Conservation (phyloP, 2,329 filamentous ascomycete species). For the Thermochaetoides dissita region DNA sequence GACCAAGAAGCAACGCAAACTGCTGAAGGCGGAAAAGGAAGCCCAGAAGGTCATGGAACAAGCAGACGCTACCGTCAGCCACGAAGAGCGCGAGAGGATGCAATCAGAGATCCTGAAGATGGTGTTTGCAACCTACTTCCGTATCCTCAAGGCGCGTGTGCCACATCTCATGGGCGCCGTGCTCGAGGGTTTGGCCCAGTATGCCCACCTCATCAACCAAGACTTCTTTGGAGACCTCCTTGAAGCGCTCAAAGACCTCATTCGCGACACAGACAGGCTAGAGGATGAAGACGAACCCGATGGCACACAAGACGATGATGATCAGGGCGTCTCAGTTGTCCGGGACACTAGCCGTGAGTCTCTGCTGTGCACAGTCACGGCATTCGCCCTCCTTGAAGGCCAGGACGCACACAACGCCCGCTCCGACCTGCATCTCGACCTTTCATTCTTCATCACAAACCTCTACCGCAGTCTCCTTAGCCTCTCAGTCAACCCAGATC, state of each 20-base stretch:
- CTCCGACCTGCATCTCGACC: constrained; percentile 68
- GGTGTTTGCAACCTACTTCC: constrained; percentile 90
- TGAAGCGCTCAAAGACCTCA: constrained; percentile 86
- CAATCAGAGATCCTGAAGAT: constrained; percentile 92
- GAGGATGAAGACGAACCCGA: constrained; percentile 33
- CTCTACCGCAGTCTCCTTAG: constrained; percentile 77
- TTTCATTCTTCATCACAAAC: constrained; percentile 89
- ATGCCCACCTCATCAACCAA: constrained; percentile 93
- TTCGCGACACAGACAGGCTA: constrained; percentile 55
- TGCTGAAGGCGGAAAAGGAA: constrained; percentile 69
- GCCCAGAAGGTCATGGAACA: constrained; percentile 88
- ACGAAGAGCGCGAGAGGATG: constrained; percentile 86
- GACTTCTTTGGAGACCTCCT: constrained; percentile 96
- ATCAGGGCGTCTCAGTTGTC: constrained; percentile 24
- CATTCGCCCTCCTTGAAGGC: constrained; percentile 87
- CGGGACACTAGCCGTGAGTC: constrained; percentile 75
- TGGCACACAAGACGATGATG: constrained; percentile 34
- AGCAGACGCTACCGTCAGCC: constrained; percentile 77
- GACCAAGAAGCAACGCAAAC: constrained; percentile 76
- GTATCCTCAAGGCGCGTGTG: constrained; percentile 71
- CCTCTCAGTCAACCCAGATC: constrained; percentile 66
- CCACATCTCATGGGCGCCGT: constrained; percentile 92
- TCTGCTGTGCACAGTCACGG: constrained; percentile 87
- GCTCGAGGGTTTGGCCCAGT: constrained; percentile 83
- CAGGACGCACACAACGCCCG: constrained; percentile 84